Percentiles rank a stretch among this genome's conserved stretches.
Evolutionary conservation across 768 basidiomycete genomes (phyloP).

Genomic region (Auricularia sp.): DNA sequence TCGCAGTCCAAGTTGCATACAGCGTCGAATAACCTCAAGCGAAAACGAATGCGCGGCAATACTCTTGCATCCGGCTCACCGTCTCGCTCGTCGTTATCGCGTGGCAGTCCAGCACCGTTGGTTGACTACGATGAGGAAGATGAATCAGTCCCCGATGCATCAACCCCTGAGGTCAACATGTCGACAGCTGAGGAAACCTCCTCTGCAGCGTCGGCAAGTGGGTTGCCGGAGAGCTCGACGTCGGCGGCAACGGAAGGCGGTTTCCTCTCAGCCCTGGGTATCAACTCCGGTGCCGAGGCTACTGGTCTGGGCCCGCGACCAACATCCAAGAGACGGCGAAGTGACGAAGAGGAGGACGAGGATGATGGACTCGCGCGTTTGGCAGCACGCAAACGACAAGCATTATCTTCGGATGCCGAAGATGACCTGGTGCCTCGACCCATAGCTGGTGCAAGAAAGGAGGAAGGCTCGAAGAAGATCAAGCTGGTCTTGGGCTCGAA

Average conservation of each 20-base stretch:
- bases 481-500: not conserved
- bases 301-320: not conserved
- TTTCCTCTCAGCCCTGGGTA: not conserved
- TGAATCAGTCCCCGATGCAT: not conserved
- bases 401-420: not conserved
- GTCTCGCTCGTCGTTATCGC: not conserved
- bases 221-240: no score
- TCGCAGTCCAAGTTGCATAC: not conserved
- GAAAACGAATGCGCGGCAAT: not conserved
- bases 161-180: not conserved
- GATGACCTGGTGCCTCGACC: not conserved
- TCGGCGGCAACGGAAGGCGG: not conserved
- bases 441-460: not conserved
- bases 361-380: not conserved
- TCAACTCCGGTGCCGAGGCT: not conserved
- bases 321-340: not conserved
- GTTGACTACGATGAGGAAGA: constrained; percentile 1
- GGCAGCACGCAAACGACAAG: not conserved
- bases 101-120: not conserved
- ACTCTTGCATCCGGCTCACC: not conserved
- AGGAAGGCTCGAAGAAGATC: not conserved
- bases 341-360: not conserved
- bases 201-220: not conserved
- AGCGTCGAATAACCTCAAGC: not conserved
- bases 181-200: not conserved